Percentiles rank a stretch among this genome's conserved stretches.
Evolutionary conservation across 2,329 filamentous ascomycete genomes (phyloP).

Genomic region (Pleochaeta shiraiana): DNA sequence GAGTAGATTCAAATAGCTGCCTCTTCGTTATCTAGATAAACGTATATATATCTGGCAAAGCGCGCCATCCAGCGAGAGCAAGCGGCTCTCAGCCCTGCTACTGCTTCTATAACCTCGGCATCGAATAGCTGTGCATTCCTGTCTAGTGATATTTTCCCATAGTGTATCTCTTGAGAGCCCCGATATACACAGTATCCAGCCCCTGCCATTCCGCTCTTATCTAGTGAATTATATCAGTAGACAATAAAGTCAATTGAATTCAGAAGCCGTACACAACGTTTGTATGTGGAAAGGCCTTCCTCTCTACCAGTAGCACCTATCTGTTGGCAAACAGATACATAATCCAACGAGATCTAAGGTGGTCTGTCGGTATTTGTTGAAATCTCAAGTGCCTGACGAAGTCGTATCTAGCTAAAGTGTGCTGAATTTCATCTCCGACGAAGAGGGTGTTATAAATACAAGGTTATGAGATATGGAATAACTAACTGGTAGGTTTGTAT

Average conservation of each 20-base stretch:
- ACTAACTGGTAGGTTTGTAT: no score
- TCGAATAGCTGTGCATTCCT: neutral
- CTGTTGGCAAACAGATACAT: neutral
- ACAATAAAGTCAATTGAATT: neutral
- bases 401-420: neutral
- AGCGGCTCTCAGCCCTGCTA: neutral
- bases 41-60: neutral
- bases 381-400: neutral
- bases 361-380: neutral
- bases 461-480: no score
- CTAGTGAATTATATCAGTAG: neutral
- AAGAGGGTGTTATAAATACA: no score
- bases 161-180: neutral
- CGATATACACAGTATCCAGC: neutral
- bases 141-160: neutral
- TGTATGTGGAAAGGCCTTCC: neutral
- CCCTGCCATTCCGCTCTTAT: neutral
- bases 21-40: no score
- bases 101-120: no score
- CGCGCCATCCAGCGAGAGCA: neutral
- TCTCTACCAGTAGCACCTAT: neutral
- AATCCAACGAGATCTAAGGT: neutral
- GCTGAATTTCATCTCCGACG: neutral
- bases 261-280: neutral
- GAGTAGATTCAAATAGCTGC: neutral